Base-by-base conservation (phyloP, 345 rosid species). In the Eucalyptus tenuipes region DNA sequence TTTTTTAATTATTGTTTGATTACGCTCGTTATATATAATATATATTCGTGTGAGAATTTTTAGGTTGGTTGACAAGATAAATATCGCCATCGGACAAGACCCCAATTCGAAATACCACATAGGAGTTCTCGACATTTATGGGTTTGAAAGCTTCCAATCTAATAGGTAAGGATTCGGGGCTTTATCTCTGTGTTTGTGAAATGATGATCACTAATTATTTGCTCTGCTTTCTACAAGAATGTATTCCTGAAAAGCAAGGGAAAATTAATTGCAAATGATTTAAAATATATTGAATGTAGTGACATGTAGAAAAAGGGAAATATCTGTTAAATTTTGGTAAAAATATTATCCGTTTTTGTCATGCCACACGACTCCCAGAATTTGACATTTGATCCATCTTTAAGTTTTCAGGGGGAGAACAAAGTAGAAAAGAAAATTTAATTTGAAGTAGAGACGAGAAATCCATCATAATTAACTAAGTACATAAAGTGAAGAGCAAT, bases 111-210 rank as follows among this genome's bases (percentile, higher is more conserved):
- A 91, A 86, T 93, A 91, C 92, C 90, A 93, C 91, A 97, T 97
- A 79, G 98, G 99, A 88, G 95, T 96, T 91, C 97, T 96, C 90
- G 98, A 96, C 94, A 96, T 96, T 75, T 96, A 96, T 93, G 99
- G 97, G 88, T 97, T 97, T 75, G 99, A 97, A 90, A 97, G 99
- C 93, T 97, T 97, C 90, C 88, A 92, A 89, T 91, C 90, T 90
- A 97, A 95, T 88, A 97, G 99, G 99, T 96, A 93, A 45, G 87
- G 88, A 88, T 91, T 81, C 48, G 71, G 59, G 50, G 40, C 49
- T 85, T 47, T 18, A 85, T 16, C 27, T 82, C 31, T 85, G 44
- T 55, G 33, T 16, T 16, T 42, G 14, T 18, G 53, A 31, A 47
- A 10, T 49, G 49, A 7, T 49, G 3, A 64, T 8, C 10, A n/a